Evolutionary conservation across 352 stramenopile genomes (phyloP).

Genomic region (Phytophthora fragariaefolia): DNA sequence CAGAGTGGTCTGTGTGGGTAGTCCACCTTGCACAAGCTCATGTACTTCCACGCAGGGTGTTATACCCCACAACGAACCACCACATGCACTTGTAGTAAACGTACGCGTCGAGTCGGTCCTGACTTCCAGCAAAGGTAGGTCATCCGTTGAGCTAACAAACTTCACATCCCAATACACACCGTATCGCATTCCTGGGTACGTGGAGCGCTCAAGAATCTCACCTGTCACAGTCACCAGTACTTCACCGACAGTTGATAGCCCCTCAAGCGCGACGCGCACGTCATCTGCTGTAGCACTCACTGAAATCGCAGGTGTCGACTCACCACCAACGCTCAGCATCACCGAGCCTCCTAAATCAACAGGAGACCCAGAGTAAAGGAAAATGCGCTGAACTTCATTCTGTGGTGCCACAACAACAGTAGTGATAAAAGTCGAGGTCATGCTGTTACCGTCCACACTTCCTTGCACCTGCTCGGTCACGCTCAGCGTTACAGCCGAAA

Average conservation of each 20-base stretch:
- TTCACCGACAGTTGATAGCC: slow-evolving; percentile 62
- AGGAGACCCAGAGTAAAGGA: slow-evolving; percentile 64
- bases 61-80: slow-evolving; percentile 61
- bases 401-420: slow-evolving; percentile 36
- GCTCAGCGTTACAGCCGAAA: slow-evolving; percentile 32
- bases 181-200: slow-evolving; percentile 54
- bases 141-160: slow-evolving; percentile 44
- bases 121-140: slow-evolving; percentile 58
- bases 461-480: slow-evolving; percentile 59
- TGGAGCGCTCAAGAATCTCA: slow-evolving; percentile 28
- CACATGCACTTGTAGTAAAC: slow-evolving; percentile 55
- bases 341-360: slow-evolving; percentile 64
- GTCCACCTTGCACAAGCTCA: slow-evolving; percentile 43
- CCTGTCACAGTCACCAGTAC: slow-evolving; percentile 52
- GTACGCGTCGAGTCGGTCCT: slow-evolving; percentile 37
- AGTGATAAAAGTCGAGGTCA: slow-evolving; percentile 23
- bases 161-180: slow-evolving; percentile 75
- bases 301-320: slow-evolving; percentile 55
- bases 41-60: slow-evolving; percentile 56
- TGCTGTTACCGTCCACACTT: slow-evolving; percentile 31
- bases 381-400: slow-evolving; percentile 76
- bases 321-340: slow-evolving; percentile 68
- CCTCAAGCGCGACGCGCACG: slow-evolving; percentile 67
- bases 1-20: slow-evolving; percentile 37
- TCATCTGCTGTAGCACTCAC: slow-evolving; percentile 48